These are phyloP conservation scores for Trypanosomatidae sp. DNA, from an alignment of 208 protist species.

Conservation along the genomic window DNA sequence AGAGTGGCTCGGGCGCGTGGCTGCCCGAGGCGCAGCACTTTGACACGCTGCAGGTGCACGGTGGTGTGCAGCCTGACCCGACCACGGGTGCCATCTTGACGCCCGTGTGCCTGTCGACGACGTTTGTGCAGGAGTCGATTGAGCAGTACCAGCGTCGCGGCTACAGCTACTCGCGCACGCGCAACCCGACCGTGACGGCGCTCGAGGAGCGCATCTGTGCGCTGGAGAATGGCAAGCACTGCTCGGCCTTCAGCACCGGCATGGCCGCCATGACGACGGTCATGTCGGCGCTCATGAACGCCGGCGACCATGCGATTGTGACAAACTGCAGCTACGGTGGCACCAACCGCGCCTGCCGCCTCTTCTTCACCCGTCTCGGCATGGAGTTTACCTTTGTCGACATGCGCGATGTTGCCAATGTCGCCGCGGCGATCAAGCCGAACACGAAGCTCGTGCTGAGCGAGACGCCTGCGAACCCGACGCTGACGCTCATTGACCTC, in stretches of 20 bases:
- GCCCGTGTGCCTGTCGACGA: slow-evolving; percentile 79
- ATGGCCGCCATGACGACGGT: slow-evolving; percentile 85
- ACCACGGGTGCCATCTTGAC: slow-evolving; percentile 83
- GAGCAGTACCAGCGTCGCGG: slow-evolving; percentile 63
- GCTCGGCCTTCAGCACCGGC: slow-evolving; percentile 75
- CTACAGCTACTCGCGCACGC: slow-evolving; percentile 88
- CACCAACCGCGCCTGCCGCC: slow-evolving; percentile 83
- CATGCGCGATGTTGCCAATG: slow-evolving; percentile 79
- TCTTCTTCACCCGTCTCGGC: slow-evolving; percentile 79
- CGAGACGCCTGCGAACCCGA: slow-evolving; percentile 95
- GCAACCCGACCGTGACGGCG: slow-evolving; percentile 90
- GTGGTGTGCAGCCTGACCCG: slow-evolving; percentile 64
- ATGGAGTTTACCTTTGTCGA: slow-evolving; percentile 93
- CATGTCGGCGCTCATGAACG: slow-evolving; percentile 84
- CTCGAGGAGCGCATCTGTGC: slow-evolving; percentile 86
- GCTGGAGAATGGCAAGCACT: slow-evolving; percentile 86
- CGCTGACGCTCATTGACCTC: slow-evolving; percentile 89
- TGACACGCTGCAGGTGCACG: slow-evolving; percentile 75
- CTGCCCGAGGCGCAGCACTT: slow-evolving; percentile 48
- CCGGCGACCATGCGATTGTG: slow-evolving; percentile 84
- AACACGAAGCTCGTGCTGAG: slow-evolving; percentile 93
- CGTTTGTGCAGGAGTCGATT: slow-evolving; percentile 86
- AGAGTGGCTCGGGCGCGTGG: slow-evolving; percentile 62
- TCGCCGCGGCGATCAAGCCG: slow-evolving; percentile 64
- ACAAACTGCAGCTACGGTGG: slow-evolving; percentile 94